A percentile compares a stretch with the other conserved stretches of the same genome.
Evolutionary conservation across 2,329 filamentous ascomycete species (phyloP).

Genomic region (Botrytis elliptica): DNA sequence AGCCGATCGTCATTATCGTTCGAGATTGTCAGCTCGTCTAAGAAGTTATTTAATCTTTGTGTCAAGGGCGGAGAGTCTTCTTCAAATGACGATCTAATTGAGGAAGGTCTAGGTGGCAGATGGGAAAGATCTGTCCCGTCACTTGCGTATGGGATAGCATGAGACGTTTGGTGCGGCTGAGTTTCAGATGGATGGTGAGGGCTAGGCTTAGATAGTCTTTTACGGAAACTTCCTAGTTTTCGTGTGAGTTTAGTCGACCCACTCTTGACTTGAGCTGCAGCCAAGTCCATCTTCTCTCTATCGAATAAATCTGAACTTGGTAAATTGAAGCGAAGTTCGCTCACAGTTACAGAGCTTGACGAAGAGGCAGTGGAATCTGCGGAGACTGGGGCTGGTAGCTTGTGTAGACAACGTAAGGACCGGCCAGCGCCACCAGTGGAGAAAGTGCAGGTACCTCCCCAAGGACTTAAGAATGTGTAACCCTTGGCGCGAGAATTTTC

Average conservation of each 20-base stretch:
- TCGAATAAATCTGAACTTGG: constrained; percentile 56
- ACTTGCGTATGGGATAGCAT: constrained; percentile 29
- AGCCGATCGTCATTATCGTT: constrained; percentile 48
- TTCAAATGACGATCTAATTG: constrained; percentile 26
- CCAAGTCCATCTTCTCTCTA: constrained; percentile 14
- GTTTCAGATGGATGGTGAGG: constrained; percentile 30
- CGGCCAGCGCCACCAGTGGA: constrained; percentile 73
- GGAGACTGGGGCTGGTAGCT: constrained; percentile 51
- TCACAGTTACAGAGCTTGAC: constrained; percentile 49
- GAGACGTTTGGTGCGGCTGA: constrained; percentile 29
- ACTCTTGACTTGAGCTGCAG: constrained; percentile 17
- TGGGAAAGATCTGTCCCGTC: constrained; percentile 32
- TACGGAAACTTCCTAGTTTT: constrained; percentile 25
- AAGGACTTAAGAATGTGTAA: constrained; percentile 81
- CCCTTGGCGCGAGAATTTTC: constrained; percentile 44
- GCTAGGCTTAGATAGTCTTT: constrained; percentile 27
- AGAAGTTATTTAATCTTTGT: constrained; percentile 6
- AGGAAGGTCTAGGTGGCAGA: constrained; percentile 30
- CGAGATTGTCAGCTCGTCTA: constrained; percentile 13
- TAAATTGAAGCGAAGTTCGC: constrained; percentile 88
- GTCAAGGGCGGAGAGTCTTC: constrained; percentile 5
- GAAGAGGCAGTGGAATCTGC: constrained; percentile 23
- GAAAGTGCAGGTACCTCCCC: constrained; percentile 87
- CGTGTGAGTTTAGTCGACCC: constrained; percentile 16
- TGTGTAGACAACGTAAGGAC: constrained; percentile 71